Percentiles rank a stretch among this genome's conserved stretches.
Evolutionary conservation across 129 eudicot species (phyloP).

Genomic region (Helianthus annuus): DNA sequence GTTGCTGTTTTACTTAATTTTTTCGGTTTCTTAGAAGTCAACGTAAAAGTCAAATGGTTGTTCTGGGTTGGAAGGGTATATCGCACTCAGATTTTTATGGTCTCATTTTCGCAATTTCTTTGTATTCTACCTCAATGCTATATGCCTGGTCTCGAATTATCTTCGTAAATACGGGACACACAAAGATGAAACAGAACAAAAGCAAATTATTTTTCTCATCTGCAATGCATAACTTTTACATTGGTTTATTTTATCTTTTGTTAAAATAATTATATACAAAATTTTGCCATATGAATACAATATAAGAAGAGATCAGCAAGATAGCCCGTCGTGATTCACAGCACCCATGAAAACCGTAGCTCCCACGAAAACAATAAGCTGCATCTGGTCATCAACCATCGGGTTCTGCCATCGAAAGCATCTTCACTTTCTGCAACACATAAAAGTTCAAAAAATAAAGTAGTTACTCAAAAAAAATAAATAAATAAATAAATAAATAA

Average conservation of each 20-base stretch:
- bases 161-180: no score
- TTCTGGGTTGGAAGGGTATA: no score
- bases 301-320: constrained; percentile 4
- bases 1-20: neutral
- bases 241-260: constrained; percentile 8
- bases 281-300: neutral
- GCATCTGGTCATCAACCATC: constrained; percentile 39
- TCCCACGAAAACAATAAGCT: neutral
- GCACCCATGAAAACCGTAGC: neutral
- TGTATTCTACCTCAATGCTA: no score
- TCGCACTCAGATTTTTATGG: no score
- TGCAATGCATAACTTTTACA: constrained; percentile 13
- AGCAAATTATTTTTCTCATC: constrained; percentile 2
- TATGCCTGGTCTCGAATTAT: no score
- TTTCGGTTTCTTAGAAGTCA: neutral
- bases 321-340: constrained; percentile 4
- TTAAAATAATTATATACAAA: constrained; percentile 2
- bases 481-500: neutral
- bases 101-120: no score
- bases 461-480: neutral
- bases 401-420: constrained; percentile 50
- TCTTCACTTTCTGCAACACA: constrained; percentile 76
- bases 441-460: neutral
- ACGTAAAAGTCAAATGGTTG: neutral
- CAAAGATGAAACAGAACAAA: neutral